A percentile compares a stretch with the other conserved stretches of the same genome.
These are phyloP conservation scores for Tulasnella sp. DNA, from an alignment of 768 basidiomycete genomes.

Conservation along the genomic window DNA sequence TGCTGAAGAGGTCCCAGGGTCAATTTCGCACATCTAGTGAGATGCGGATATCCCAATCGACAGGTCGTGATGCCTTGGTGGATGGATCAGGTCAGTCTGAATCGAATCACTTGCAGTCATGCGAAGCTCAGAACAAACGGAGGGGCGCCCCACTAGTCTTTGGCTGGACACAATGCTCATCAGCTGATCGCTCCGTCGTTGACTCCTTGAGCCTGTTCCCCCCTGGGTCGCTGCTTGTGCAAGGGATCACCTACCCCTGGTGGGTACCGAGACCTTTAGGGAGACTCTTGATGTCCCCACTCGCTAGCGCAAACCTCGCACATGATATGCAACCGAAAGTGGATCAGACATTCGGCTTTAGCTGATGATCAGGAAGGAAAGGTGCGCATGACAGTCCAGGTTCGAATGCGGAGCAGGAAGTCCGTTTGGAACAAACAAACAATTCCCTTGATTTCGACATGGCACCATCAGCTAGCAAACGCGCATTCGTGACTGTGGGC, in stretches of 20 bases:
- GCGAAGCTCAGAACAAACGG: background rate
- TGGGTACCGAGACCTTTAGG: background rate
- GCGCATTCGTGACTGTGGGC: slow-evolving; percentile 78
- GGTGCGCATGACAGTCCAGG: background rate
- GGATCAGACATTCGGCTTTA: background rate
- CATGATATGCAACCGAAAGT: background rate
- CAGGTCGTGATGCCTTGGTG: no score
- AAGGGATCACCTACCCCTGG: background rate
- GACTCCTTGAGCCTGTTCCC: background rate
- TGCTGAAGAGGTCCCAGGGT: no score
- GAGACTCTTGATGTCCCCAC: background rate
- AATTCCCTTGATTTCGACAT: background rate
- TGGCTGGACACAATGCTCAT: background rate
- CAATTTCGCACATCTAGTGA: no score
- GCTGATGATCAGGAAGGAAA: background rate
- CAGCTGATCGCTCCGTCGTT: background rate
- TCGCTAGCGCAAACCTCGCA: background rate
- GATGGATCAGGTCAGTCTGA: background rate
- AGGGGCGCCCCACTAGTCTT: background rate
- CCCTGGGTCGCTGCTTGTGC: background rate
- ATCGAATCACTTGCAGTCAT: background rate
- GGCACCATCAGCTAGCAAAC: slow-evolving; percentile 30
- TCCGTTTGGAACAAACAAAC: background rate
- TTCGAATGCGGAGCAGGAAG: background rate
- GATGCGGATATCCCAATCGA: no score